Evolutionary conservation across 1,139 yeast genomes (phyloP), one percentile per base, ranked within the genome.

Genomic region (Schwanniomyces etchellsii): DNA sequence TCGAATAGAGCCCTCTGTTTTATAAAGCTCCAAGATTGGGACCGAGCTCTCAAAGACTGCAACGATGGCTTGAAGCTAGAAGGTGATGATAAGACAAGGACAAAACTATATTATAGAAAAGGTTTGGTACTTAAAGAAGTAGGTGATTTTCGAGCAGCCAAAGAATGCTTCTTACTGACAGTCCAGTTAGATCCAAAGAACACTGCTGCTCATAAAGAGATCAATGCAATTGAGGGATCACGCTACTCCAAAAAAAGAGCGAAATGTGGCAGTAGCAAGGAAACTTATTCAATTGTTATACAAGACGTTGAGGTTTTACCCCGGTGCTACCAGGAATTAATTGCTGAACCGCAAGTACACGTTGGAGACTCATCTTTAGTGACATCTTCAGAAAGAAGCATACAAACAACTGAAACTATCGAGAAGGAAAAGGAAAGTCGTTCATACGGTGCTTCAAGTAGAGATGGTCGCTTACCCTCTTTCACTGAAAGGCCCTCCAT

Each of bases 1-100:
- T 78, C 95, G 10, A 89, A 89, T 52, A 62, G 89, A 32, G 93
- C 96, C 3, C 80, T 84, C 50, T 74, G 88, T 17, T 70, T 76
- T 42, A 53, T 83, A 32, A 76, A 80, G 42, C 56, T 81, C 4
- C 54, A 64, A 5, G 68, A 70, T 27, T 75, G 69, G 60, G 56
- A 60, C 3, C 67, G 74, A 25, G 94, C 91, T 1, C 48, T 79
- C 9, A 55, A 57, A 12, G 86, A 81, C 46, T 74, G 89, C 40
- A 64, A 72, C 14, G 46, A 49, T 5, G 91, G 94, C 0, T 53
- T 86, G 20, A 48, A 45, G 9, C 43, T 66, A 2, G 62, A 56
- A 17, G 53, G 64, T 1, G 54, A 45, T 1, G 27, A 34, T 1
- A 53, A 55, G 25, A 57, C 73, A 0, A 45, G 43, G 26, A 54